Evolutionary conservation across 495 filamentous ascomycete species (phyloP).

Genomic region (Penicillium egyptiacum): DNA sequence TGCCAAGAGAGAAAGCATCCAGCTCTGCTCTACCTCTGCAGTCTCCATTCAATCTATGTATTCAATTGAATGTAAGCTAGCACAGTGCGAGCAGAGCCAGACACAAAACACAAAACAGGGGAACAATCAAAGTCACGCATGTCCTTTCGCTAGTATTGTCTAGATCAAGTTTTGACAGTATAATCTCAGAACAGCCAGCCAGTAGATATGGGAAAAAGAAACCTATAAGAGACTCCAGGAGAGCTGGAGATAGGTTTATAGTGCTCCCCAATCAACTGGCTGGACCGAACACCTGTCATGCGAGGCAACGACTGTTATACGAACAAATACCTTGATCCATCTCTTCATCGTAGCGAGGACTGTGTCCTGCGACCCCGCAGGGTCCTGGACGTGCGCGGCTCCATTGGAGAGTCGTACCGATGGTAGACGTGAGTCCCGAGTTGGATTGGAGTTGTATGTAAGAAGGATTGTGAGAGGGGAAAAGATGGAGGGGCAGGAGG

Average conservation of each 20-base stretch:
- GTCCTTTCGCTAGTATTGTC: conserved; percentile 84
- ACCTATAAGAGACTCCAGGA: background rate
- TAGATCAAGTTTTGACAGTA: conserved; percentile 78
- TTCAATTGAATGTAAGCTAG: background rate
- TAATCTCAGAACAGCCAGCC: conserved; percentile 60
- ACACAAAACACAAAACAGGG: conserved; percentile 31
- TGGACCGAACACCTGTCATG: conserved; percentile 60
- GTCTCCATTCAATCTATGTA: conserved; percentile 18
- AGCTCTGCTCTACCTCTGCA: background rate
- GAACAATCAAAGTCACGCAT: conserved; percentile 63
- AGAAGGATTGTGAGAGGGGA: background rate
- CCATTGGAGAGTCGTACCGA: conserved; percentile 44
- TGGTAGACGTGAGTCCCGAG: conserved; percentile 15
- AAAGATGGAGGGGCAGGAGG: conserved; percentile 14
- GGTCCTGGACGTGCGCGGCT: conserved; percentile 31
- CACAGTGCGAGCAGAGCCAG: conserved; percentile 15
- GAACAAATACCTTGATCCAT: conserved; percentile 59
- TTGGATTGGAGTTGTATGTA: background rate
- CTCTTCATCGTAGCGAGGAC: conserved; percentile 37
- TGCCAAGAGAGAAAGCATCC: conserved; percentile 7
- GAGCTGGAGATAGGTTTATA: background rate
- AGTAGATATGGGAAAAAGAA: background rate
- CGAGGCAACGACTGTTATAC: conserved; percentile 54
- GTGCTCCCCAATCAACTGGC: conserved; percentile 8
- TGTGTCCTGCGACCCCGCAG: conserved; percentile 20